Evolutionary conservation across 108 stramenopile genomes (phyloP), one percentile per base, ranked within the genome.

Genomic region (Pseudonitzschia multistriata): DNA sequence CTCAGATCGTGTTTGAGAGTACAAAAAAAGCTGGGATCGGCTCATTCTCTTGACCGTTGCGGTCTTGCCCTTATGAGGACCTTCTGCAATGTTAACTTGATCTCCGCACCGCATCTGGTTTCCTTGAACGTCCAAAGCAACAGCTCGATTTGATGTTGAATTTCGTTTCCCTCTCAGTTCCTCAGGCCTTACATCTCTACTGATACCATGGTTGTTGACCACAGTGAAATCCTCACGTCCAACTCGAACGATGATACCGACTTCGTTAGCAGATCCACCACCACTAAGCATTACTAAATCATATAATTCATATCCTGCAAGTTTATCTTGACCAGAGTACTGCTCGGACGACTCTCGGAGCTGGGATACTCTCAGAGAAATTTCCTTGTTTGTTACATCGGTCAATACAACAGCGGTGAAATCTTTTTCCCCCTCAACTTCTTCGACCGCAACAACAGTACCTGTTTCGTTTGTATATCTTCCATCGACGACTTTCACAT

Each of bases 401-500:
- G 95, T 96, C 77, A 96, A 79, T 35, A 96, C 83, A 60, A 96
- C 88, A n/a, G 95, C 95, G 11, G 89, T 91, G 30, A 77, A 85
- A 63, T 95, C 90, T 27, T 70, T 84, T 50, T 90, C 91, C 5
- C 92, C 91, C 36, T 93, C 92, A 30, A 88, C 52, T 50, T 80
- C 64, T 70, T 93, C 92, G 17, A 96, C 85, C 28, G 88, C 89
- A 15, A 95, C 92, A 25, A 98, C 95, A 48, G 84, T 90, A 70
- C 97, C 98, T 21, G 98, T 98, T 73, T 97, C 95, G 64, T 96
- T 97, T 27, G 91, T 84, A 77, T 96, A 96, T 25, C 91, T 79
- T 35, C 98, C 97, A 74, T 95, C 96, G 37, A 87, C 94, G 19
- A 99, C 96, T 77, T 97, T 96, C 25, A 98, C 98, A 80, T 97